Conservation (phyloP, 75 land plant genomes). For the Cupressus sempervirens region DNA sequence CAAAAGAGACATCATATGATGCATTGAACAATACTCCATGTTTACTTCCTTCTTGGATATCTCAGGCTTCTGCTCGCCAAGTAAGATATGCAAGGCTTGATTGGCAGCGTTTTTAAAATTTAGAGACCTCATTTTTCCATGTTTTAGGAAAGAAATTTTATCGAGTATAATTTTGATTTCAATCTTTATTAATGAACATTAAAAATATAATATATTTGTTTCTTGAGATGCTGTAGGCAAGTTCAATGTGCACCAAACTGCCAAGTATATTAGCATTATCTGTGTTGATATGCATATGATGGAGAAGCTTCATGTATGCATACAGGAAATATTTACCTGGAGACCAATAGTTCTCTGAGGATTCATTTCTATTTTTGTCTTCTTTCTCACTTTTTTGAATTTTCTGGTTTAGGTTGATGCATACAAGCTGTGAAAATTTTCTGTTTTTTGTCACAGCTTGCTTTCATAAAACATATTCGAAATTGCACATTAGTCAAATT, state of each 20-base stretch:
- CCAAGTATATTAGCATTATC: neutral
- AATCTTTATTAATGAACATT: neutral
- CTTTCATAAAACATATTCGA: neutral
- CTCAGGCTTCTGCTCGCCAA: constrained; percentile 95
- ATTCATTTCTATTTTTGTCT: neutral
- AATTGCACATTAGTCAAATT: neutral
- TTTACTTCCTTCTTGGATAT: constrained; percentile 94
- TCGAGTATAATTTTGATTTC: neutral
- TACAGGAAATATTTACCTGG: neutral
- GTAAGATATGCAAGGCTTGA: constrained; percentile 29
- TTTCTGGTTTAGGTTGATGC: neutral
- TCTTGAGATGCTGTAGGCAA: neutral
- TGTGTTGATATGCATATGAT: neutral
- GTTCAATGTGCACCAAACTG: neutral
- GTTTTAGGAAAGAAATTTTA: neutral
- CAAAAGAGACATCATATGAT: constrained; percentile 98
- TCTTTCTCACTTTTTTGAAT: neutral
- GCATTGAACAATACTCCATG: constrained; percentile 98
- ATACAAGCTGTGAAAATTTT: neutral
- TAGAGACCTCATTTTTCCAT: neutral
- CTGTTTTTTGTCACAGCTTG: neutral
- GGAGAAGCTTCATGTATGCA: neutral
- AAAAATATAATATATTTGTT: neutral
- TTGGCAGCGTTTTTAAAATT: neutral
- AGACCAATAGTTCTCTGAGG: neutral